Base-by-base conservation (phyloP, 345 rosid genomes). In the Murraya koenigii region DNA sequence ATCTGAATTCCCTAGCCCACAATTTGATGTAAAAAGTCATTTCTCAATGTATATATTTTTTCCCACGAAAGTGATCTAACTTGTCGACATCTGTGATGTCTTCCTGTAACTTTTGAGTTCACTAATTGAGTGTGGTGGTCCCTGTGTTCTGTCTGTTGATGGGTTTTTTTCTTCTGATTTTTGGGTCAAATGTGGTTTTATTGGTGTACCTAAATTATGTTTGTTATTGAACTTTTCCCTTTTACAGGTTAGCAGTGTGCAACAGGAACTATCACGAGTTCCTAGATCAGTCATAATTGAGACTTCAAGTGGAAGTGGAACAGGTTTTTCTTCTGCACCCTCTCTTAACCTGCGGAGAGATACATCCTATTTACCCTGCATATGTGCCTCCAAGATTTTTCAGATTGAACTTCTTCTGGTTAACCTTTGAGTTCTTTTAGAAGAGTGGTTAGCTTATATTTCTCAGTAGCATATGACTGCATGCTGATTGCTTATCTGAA, bases 241-340 rank as follows among this genome's bases (percentile, higher is more conserved):
- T 83, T 41, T 81, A 32, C 83, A 97, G 99, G 97, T 97, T 69
- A 82, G 85, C 79, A 91, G 85, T 78, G 83, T 94, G 32, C 88
- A 93, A 71, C 81, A 88, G 85, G 94, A 97, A 82, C 86, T 94
- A 84, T 88, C 85, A 79, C 67, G 84, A 65, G 72, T 97, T 78
- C 77, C 89, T 30, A 84, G 92, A 80, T 83, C 94, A 76, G 69
- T 97, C 76, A 92, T 93, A 15, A 90, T 97, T 72, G 84, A 94
- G 72, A 90, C 97, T 11, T 44, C 49, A 44, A 44, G 49, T 77
- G 77, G 90, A 66, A 83, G 78, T 75, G 92, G 94, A 81, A 77
- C 87, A 91, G 95, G 98, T 96, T 77, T 26, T 64, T 28, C 35
- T 69, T 74, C 13, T 63, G 26, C 14, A 35, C 67, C 58, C 77